Evolutionary conservation across 768 basidiomycete species (phyloP), one percentile per base, ranked within the genome.

Genomic region (Boletus patriciae): DNA sequence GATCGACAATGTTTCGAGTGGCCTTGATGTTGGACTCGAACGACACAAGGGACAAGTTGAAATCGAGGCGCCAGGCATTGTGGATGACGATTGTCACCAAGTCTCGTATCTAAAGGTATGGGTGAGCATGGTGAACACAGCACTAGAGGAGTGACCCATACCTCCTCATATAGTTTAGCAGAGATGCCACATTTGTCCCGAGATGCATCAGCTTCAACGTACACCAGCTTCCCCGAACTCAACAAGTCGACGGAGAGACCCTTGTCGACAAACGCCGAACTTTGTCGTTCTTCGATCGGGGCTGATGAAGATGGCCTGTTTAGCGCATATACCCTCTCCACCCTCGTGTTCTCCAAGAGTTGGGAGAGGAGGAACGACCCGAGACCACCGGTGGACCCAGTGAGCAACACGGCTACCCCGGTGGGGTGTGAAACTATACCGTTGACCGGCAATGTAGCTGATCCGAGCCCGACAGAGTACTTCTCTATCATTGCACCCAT

Each of bases 331-430:
- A 77, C 61, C 25, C 55, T 64, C 31, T 63, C 53, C 1, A 74
- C 68, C 1, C 23, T 34, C 1, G 58, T 41, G 4, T 67, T 58
- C 18, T 61, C 41, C 25, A 75, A 56, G 13, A 77, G 65, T 4
- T 52, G 53, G 0, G 68, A 64, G 31, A 79, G 62, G 16, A 76
- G 48, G 47, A 74, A 70, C 2, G 75, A 72, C 16, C 78, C 77
- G 1, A 79, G 67, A 11, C 70, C 72, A 10, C 78, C 78, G 6
- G 78, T 79, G 1, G 77, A 74, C 15, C 78, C 78, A 4, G 78
- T 79, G 34, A 79, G 58, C 2, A 63, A 46, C 1, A 50, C 54
- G 2, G 41, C 45, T 13, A 23, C 33, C 16, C 33, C 16, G 7
- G 8, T 1, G 25, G 53, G 27, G 34, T 4, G 9, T 7, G 18